A percentile compares a stretch with the other conserved stretches of the same genome.
Conservation (phyloP, 768 basidiomycete species). For the Galerina marginata region DNA sequence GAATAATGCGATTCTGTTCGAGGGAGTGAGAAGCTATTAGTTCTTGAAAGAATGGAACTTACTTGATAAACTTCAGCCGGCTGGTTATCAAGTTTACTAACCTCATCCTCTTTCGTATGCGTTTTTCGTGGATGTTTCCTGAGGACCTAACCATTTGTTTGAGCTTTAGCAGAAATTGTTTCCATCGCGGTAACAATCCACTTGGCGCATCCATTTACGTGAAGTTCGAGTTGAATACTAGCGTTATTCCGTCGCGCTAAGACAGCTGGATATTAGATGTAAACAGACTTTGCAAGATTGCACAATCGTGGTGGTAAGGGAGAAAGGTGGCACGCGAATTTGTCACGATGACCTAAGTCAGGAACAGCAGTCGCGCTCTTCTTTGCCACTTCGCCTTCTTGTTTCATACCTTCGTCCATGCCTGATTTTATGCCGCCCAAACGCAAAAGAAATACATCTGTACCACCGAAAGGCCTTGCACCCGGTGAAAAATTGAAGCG, state of each 20-base stretch:
- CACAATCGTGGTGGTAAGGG: too few relatives aligned
- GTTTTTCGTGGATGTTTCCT: slow-evolving; percentile 38
- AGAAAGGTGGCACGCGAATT: too few relatives aligned
- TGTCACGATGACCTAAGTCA: too few relatives aligned
- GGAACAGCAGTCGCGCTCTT: neutral
- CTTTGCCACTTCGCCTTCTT: slow-evolving; percentile 6
- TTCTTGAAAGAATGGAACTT: slow-evolving; percentile 13
- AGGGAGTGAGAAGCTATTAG: slow-evolving; percentile 6
- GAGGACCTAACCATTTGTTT: slow-evolving; percentile 25
- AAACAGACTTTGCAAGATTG: too few relatives aligned
- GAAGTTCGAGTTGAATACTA: too few relatives aligned
- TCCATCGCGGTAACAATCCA: slow-evolving; percentile 10
- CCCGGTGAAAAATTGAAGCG: slow-evolving; percentile 71
- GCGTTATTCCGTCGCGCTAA: too few relatives aligned
- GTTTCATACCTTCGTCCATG: slow-evolving; percentile 11
- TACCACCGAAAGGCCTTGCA: slow-evolving; percentile 54
- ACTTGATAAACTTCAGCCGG: slow-evolving; percentile 44
- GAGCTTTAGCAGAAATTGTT: slow-evolving; percentile 23
- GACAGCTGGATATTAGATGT: too few relatives aligned
- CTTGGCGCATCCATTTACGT: neutral
- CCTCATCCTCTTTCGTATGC: slow-evolving; percentile 52
- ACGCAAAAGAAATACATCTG: slow-evolving; percentile 59
- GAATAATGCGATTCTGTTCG: slow-evolving; percentile 59
- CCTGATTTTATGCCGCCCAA: slow-evolving; percentile 55
- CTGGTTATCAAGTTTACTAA: slow-evolving; percentile 39